Conservation (phyloP, 306 rosid genomes). For the Datisca glomerata region DNA sequence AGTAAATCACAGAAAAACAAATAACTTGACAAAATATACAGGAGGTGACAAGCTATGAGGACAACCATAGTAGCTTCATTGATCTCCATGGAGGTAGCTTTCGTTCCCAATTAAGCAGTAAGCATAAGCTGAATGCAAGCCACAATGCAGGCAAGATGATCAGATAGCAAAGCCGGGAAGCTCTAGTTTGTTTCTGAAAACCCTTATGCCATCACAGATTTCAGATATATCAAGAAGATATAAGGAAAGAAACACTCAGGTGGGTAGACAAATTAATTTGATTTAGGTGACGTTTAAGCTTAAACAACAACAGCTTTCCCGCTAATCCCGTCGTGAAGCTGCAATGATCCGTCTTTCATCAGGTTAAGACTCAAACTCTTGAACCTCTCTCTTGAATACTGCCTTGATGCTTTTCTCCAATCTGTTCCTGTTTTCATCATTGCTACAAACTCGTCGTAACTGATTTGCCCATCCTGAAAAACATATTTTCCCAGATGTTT, state of each 20-base stretch:
- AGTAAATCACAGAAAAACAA: constrained; percentile 35
- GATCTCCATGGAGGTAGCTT: too few species aligned
- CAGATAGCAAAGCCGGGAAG: constrained; percentile 8
- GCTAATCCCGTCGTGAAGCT: constrained; percentile 75
- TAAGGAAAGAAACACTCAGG: too few species aligned
- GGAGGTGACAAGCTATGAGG: constrained; percentile 23
- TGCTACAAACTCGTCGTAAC: constrained; percentile 88
- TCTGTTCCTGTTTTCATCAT: constrained; percentile 99
- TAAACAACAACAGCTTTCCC: constrained; percentile 79
- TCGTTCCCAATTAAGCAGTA: too few species aligned
- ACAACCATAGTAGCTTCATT: too few species aligned
- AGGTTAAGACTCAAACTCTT: constrained; percentile 91
- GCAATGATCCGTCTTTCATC: constrained; percentile 97
- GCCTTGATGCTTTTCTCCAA: constrained; percentile 99
- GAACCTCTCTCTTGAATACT: constrained; percentile 97
- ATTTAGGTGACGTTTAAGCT: constrained; percentile 15
- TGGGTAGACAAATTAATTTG: constrained; percentile 22
- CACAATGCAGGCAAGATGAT: too few species aligned
- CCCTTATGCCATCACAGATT: constrained; percentile 20
- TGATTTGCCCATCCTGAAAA: constrained; percentile 73
- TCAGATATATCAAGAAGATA: too few species aligned
- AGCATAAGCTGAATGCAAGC: too few species aligned
- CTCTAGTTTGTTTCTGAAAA: constrained; percentile 14
- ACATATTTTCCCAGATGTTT: not conserved
- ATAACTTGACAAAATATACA: constrained; percentile 39